Evolutionary conservation across 73 alveolate genomes (phyloP), one percentile per base, ranked within the genome.

Genomic region (Stentor coeruleus): DNA sequence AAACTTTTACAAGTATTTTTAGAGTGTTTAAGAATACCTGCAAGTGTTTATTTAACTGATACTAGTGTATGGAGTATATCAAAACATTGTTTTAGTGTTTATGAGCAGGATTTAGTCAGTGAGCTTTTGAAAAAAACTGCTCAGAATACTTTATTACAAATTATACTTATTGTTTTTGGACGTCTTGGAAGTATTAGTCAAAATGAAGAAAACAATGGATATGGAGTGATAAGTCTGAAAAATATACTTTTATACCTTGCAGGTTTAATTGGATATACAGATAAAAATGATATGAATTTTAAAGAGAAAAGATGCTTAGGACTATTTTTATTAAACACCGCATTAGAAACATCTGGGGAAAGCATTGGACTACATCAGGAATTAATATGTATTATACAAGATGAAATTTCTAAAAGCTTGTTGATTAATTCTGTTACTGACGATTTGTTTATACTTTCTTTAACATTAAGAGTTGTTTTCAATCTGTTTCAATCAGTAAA

Each of bases 391-490:
- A 57, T 57, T 20, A 57, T 57, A 1, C 73, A 57, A 57, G 73
- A 57, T 57, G 73, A 57, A 57, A 31, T 57, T 31, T 57, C 35
- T 31, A 57, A 57, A 31, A 20, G 35, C 15, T 31, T 57, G 1
- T 2, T 57, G 73, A 57, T 57, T 57, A 57, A 57, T 31, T 57
- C 73, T 1, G 28, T 20, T 57, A 57, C 73, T 20, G 73, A 31
- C 15, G 73, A 57, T 57, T 57, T 57, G 73, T 57, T 57, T 31
- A 57, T 57, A 20, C 28, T 57, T 20, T 57, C 73, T n/a, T 31
- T 57, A 57, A 57, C 73, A 20, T 57, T 57, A 57, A 57, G 73
- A 57, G 73, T 57, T n/a, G 73, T 57, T 57, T 57, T 57, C 73
- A 57, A 57, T 31, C 73, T 57, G 35, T 57, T 57, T 57, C 73